Conservation (phyloP, 2,329 filamentous ascomycete genomes). For the Pseudocercospora musae region DNA sequence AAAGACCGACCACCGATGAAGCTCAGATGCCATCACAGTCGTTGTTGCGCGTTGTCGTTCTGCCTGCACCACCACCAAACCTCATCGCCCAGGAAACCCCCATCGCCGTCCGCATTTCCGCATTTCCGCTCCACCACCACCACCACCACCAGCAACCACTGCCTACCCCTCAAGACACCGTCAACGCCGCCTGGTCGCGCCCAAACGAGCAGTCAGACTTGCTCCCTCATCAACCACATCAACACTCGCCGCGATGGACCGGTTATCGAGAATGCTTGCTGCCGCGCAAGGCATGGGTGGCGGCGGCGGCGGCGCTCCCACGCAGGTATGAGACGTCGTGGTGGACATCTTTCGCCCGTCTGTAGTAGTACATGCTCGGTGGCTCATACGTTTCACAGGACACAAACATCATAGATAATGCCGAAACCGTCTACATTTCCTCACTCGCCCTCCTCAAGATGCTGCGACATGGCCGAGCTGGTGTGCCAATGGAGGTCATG, state of each 20-base stretch:
- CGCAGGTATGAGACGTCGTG: too few species aligned
- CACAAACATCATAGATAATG: constrained; percentile 95
- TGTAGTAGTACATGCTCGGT: neutral
- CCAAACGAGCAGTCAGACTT: constrained; percentile 2
- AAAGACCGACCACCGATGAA: neutral
- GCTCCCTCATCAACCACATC: constrained; percentile 13
- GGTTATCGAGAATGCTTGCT: constrained; percentile 83
- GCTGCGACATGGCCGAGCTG: constrained; percentile 93
- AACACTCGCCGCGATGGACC: constrained; percentile 65
- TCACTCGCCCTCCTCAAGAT: constrained; percentile 97
- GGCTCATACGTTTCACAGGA: constrained; percentile 57
- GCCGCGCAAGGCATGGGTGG: constrained; percentile 62
- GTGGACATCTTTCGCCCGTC: too few species aligned
- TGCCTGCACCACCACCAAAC: constrained; percentile 3
- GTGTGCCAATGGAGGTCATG: constrained; percentile 99
- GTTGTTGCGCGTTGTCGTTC: constrained; percentile 15
- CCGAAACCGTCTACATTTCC: constrained; percentile 98
- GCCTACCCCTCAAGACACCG: neutral
- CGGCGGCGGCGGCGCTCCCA: constrained; percentile 62
- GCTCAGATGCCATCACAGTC: neutral
- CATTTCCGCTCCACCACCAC: neutral
- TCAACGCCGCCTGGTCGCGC: neutral
- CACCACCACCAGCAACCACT: neutral
- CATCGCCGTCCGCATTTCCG: constrained; percentile 4
- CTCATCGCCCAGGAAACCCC: neutral